Conservation (phyloP, 2,329 filamentous ascomycete genomes). For the Colletotrichum melonis region DNA sequence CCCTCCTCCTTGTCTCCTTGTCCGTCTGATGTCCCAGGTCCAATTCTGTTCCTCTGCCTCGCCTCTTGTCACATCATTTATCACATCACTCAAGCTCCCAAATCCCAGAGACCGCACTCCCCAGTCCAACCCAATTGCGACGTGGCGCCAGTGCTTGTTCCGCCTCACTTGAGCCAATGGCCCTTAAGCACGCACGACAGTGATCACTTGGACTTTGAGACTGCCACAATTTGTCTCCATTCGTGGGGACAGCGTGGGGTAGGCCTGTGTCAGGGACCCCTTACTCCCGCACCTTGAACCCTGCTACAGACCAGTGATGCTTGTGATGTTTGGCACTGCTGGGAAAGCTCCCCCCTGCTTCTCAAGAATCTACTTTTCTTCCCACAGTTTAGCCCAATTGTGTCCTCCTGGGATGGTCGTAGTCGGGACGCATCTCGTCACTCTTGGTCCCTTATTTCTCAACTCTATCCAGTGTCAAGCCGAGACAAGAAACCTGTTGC, state of each 20-base stretch:
- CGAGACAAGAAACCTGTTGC: slow-evolving; percentile 28
- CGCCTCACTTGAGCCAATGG: slow-evolving; percentile 35
- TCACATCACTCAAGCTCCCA: slow-evolving; percentile 6
- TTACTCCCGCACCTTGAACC: slow-evolving; percentile 31
- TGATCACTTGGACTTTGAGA: slow-evolving; percentile 35
- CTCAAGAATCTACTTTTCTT: slow-evolving; percentile 25
- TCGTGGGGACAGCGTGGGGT: slow-evolving; percentile 35
- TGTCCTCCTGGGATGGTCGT: slow-evolving; percentile 16
- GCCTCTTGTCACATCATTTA: slow-evolving; percentile 12
- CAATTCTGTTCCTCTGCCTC: neutral
- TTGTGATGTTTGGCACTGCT: slow-evolving; percentile 31
- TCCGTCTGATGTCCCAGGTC: slow-evolving; percentile 23
- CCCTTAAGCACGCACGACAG: slow-evolving; percentile 30
- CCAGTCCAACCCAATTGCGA: slow-evolving; percentile 36
- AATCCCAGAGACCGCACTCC: slow-evolving; percentile 18
- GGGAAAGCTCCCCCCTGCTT: slow-evolving; percentile 30
- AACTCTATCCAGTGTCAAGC: slow-evolving; percentile 22
- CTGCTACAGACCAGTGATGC: slow-evolving; percentile 29
- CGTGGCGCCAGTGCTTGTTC: slow-evolving; percentile 37
- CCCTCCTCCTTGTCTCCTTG: slow-evolving; percentile 20
- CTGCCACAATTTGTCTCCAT: slow-evolving; percentile 23
- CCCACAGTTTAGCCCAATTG: slow-evolving; percentile 22
- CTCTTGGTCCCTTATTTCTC: slow-evolving; percentile 21
- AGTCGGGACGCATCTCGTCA: slow-evolving; percentile 24
- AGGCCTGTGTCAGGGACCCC: slow-evolving; percentile 34